Conservation (phyloP, 2,329 filamentous ascomycete genomes). For the Onygenales sp. region DNA sequence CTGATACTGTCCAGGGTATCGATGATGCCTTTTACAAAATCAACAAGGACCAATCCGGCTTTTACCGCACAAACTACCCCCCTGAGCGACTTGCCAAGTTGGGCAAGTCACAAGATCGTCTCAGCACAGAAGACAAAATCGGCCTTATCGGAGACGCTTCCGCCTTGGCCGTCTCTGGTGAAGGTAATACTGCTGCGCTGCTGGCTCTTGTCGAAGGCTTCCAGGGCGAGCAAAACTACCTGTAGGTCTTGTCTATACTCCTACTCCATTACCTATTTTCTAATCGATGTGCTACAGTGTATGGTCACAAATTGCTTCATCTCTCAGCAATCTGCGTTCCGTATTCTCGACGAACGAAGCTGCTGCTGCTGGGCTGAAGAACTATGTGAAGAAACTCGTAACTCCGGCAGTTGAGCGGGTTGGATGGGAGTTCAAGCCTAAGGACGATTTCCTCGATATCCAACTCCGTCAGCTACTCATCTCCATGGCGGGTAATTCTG, state of each 20-base stretch:
- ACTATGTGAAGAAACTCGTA: constrained; percentile 70
- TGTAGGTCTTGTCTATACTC: constrained; percentile 36
- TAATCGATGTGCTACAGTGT: constrained; percentile 42
- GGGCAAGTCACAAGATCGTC: constrained; percentile 62
- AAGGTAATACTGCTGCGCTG: constrained; percentile 71
- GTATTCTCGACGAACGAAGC: constrained; percentile 70
- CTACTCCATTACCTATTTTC: not conserved
- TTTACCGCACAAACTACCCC: constrained; percentile 89
- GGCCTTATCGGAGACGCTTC: constrained; percentile 83
- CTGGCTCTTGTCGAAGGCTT: constrained; percentile 82
- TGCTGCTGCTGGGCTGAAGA: constrained; percentile 63
- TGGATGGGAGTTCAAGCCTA: constrained; percentile 72
- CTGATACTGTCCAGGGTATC: constrained; percentile 57
- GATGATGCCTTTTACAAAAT: constrained; percentile 83
- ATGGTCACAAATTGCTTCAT: constrained; percentile 75
- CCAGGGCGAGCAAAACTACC: constrained; percentile 67
- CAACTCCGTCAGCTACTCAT: constrained; percentile 79
- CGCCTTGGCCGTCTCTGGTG: constrained; percentile 78
- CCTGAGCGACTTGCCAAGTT: constrained; percentile 73
- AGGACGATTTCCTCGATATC: constrained; percentile 71
- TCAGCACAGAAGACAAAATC: constrained; percentile 84
- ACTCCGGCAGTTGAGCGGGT: constrained; percentile 65
- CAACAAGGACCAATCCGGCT: constrained; percentile 81
- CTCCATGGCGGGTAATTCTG: constrained; percentile 61
- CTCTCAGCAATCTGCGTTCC: constrained; percentile 67